Evolutionary conservation across 352 stramenopile genomes (phyloP).

Genomic region (Hyaloperonospora arabidopsidis): DNA sequence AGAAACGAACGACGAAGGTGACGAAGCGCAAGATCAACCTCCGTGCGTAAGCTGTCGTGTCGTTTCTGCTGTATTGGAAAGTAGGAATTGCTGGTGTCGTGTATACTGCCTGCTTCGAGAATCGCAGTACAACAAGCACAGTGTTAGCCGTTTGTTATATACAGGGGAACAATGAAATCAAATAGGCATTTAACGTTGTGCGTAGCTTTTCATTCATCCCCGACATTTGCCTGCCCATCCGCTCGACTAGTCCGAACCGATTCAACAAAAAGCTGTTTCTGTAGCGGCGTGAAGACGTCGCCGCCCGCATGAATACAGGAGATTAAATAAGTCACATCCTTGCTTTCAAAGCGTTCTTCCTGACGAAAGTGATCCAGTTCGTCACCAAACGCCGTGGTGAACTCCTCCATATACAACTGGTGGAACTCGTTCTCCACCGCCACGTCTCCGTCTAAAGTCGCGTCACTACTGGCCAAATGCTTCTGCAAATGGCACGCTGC

Average conservation of each 20-base stretch:
- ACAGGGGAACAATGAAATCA: slow-evolving; percentile 13
- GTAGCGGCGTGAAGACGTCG: slow-evolving; percentile 73
- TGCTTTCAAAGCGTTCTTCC: slow-evolving; percentile 80
- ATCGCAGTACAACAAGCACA: slow-evolving; percentile 18
- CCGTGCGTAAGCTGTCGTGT: slow-evolving; percentile 11
- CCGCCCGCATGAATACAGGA: slow-evolving; percentile 73
- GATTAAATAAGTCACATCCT: slow-evolving; percentile 86
- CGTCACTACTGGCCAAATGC: slow-evolving; percentile 10
- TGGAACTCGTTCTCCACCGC: slow-evolving; percentile 49
- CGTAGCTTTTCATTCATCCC: slow-evolving; percentile 16
- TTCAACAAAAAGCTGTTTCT: slow-evolving; percentile 80
- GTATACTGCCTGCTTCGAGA: slow-evolving; percentile 7
- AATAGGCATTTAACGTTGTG: slow-evolving; percentile 23
- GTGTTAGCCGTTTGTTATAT: slow-evolving; percentile 17
- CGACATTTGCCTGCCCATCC: slow-evolving; percentile 10
- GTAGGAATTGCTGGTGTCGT: slow-evolving; percentile 5
- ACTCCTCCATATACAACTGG: slow-evolving; percentile 81
- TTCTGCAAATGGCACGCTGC: slow-evolving; percentile 42
- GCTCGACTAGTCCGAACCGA: slow-evolving; percentile 27
- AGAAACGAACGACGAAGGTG: slow-evolving; percentile 11
- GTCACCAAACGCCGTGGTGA: slow-evolving; percentile 76
- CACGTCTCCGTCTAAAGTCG: slow-evolving; percentile 7
- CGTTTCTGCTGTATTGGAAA: slow-evolving; percentile 4
- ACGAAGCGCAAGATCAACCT: slow-evolving; percentile 28
- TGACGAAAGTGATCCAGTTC: slow-evolving; percentile 79